A percentile compares a stretch with the other conserved stretches of the same genome.
These are phyloP conservation scores for Boletus tomentosulus DNA, from an alignment of 768 basidiomycete genomes.

Conservation along the genomic window DNA sequence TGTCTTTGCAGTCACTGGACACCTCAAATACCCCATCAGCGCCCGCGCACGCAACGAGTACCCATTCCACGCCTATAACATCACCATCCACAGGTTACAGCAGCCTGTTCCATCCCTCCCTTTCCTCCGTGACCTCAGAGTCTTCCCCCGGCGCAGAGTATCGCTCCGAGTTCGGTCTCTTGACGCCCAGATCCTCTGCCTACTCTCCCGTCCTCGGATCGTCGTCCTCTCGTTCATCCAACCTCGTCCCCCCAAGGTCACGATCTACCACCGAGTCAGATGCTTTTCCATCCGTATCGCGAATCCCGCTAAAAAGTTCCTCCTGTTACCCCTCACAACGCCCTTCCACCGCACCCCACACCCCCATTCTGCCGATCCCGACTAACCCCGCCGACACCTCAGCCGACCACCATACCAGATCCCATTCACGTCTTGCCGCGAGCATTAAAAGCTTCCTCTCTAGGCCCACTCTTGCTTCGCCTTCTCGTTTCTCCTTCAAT, in stretches of 20 bases:
- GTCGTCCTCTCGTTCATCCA: constrained; percentile 12
- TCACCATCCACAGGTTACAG: constrained; percentile 21
- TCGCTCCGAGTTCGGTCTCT: constrained; percentile 16
- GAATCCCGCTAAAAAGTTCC: background rate
- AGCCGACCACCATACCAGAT: constrained; percentile 8
- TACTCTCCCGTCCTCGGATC: constrained; percentile 15
- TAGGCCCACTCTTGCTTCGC: constrained; percentile 26
- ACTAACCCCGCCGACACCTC: background rate
- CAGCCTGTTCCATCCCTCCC: constrained; percentile 14
- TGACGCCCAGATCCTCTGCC: constrained; percentile 1
- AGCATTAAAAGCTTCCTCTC: constrained; percentile 36
- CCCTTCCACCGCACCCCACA: constrained; percentile 17
- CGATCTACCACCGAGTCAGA: constrained; percentile 21
- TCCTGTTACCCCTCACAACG: constrained; percentile 5
- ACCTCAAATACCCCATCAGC: too few relatives aligned
- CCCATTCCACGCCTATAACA: constrained; percentile 25
- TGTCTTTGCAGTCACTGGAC: too few relatives aligned
- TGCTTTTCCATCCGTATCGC: constrained; percentile 3
- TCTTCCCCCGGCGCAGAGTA: background rate
- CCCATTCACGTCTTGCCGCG: constrained; percentile 19
- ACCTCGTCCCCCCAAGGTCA: constrained; percentile 5
- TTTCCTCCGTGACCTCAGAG: constrained; percentile 24
- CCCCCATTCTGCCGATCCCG: background rate
- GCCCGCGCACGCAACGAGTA: constrained; percentile 1
- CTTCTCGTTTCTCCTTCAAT: constrained; percentile 20